Evolutionary conservation across 192 early-diverging fungal genomes (phyloP), one percentile per base, ranked within the genome.

Genomic region (Coemansia sp.): DNA sequence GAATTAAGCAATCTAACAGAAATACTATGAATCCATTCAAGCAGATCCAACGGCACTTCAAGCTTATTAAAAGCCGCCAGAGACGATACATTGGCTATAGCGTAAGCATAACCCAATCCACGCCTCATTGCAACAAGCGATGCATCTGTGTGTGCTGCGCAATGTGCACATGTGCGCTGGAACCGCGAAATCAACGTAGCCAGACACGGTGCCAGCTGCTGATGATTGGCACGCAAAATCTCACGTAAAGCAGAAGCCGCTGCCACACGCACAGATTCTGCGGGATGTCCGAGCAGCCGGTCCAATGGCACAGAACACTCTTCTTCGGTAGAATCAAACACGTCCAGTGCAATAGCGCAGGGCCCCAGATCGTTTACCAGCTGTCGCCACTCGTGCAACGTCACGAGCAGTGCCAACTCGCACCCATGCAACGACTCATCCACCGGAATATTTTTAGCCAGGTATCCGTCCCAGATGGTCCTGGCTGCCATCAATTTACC

Each of bases 11-110:
- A 68, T 64, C 94, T 91, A 14, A 84, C 88, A 9, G 92, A 85
- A 8, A 97, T 76, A 1, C 89, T 86, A 61, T 95, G 94, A 11
- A 94, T 87, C 68, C 90, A 88, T 20, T 92, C 92, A 35, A 88
- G 84, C 51, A 91, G 73, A 38, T 95, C 96, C 69, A 93, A 91
- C 0, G 94, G 91, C 5, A 78, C 22, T 28, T 28, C 22, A 28
- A 28, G 22, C 22, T 28, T 56, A 2, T 38, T n/a, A n/a, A 18
- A 33, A 6, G 9, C 37, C n/a, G 43, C 39, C 5, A 41, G 39
- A 8, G 45, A 48, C 64, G 96, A 85, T 3, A 93, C 79, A 0
- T 86, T 77, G 4, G 90, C 87, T 4, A 95, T 75, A 14, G 86
- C 90, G 64, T 88, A 80, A 2, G 89, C 90, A 69, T 90, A 88